These are phyloP conservation scores for Chrysanthemum seticuspe DNA, from an alignment of 129 eudicot genomes.

Conservation along the genomic window DNA sequence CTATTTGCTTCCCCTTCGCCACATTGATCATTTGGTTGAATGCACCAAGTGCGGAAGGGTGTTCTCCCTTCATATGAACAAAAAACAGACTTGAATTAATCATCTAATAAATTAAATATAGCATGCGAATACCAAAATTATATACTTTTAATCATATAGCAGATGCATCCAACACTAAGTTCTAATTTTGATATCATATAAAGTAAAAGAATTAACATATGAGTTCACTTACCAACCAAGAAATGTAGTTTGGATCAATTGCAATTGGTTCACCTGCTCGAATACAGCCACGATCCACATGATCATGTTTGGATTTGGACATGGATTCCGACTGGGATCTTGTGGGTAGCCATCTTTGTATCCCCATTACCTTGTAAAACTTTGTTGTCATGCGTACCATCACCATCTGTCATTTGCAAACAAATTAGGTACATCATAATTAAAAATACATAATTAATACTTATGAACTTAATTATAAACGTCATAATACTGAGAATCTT, in stretches of 20 bases:
- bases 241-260: constrained; percentile 31
- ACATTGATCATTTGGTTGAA: constrained; percentile 37
- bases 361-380: constrained; percentile 48
- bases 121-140: not conserved
- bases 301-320: constrained; percentile 40
- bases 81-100: not conserved
- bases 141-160: not conserved
- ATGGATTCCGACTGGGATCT: constrained; percentile 26
- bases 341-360: constrained; percentile 34
- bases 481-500: not conserved
- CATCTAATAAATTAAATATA: not conserved
- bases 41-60: constrained; percentile 51
- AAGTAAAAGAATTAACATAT: not conserved
- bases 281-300: constrained; percentile 17
- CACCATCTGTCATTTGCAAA: constrained; percentile 16
- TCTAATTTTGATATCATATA: too few relatives aligned
- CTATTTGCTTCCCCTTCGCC: constrained; percentile 45
- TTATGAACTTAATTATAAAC: not conserved
- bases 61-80: constrained; percentile 30
- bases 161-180: not conserved
- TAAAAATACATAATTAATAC: not conserved
- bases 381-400: constrained; percentile 20
- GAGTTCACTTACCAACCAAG: constrained; percentile 70
- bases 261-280: constrained; percentile 10
- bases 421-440: not conserved